Conservation (phyloP, 1,284 basidiomycete species). For the Kwoniella shivajii region DNA sequence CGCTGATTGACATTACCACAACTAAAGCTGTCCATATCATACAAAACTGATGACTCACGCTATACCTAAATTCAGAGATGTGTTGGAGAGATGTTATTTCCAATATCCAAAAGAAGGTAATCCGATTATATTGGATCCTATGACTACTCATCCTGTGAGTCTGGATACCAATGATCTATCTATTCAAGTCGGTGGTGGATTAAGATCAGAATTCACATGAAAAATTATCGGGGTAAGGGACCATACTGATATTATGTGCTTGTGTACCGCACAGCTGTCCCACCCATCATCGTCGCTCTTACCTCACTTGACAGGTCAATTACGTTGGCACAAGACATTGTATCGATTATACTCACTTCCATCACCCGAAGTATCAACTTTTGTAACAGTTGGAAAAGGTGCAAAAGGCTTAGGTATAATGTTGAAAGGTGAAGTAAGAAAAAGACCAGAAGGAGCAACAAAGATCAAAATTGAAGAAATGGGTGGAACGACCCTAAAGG, state of each 20-base stretch:
- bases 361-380: constrained; percentile 35
- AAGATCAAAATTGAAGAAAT: constrained; percentile 43
- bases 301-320: constrained; percentile 45
- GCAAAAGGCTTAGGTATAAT: constrained; percentile 53
- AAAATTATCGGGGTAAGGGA: too few species aligned
- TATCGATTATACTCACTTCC: constrained; percentile 39
- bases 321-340: constrained; percentile 52
- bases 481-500: constrained; percentile 31
- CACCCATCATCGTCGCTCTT: constrained; percentile 41
- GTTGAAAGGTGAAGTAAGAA: constrained; percentile 48
- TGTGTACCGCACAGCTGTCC: constrained; percentile 29
- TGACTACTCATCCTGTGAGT: constrained; percentile 47
- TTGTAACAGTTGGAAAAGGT: constrained; percentile 50
- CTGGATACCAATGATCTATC: background rate
- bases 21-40: constrained; percentile 44
- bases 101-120: constrained; percentile 22
- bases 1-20: background rate
- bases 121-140: constrained; percentile 47
- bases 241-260: background rate
- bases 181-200: too few species aligned
- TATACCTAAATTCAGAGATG: constrained; percentile 40
- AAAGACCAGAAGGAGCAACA: constrained; percentile 31
- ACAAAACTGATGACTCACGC: constrained; percentile 52
- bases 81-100: constrained; percentile 42
- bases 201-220: too few species aligned